Evolutionary conservation across 805 yeast species (phyloP).

Genomic region (Saturnispora saitoi): DNA sequence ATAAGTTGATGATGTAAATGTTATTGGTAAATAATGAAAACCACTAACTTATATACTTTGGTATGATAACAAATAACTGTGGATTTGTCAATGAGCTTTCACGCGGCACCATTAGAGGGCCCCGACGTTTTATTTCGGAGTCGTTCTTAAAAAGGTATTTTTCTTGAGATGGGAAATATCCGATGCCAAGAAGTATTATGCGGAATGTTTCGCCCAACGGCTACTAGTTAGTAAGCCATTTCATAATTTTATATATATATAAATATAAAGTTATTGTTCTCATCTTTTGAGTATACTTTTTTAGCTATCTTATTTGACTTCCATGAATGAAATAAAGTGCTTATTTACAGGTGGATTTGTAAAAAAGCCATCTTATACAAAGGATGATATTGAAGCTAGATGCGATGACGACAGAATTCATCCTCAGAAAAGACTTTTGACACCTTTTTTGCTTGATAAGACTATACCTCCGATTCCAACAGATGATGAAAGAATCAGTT

Average conservation of each 20-base stretch:
- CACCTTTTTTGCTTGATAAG: slow-evolving; percentile 25
- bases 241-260: neutral
- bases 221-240: neutral
- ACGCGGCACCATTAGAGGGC: too few species aligned
- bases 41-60: too few species aligned
- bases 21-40: too few species aligned
- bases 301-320: too few species aligned
- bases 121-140: too few species aligned
- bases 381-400: slow-evolving; percentile 15
- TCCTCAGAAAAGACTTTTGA: slow-evolving; percentile 30
- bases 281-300: too few species aligned
- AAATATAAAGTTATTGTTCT: neutral
- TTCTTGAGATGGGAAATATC: neutral
- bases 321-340: slow-evolving; percentile 3
- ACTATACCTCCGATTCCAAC: slow-evolving; percentile 46
- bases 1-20: too few species aligned
- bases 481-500: slow-evolving; percentile 39
- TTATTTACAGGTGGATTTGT: slow-evolving; percentile 7
- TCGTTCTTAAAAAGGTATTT: too few species aligned
- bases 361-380: slow-evolving; percentile 4
- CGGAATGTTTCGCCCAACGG: neutral
- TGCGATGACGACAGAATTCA: slow-evolving; percentile 16
- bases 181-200: neutral
- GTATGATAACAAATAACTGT: too few species aligned
- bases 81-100: too few species aligned